phyloP scores from a whole-genome alignment of 1,139 yeast species.

The Yamadazyma blattariae region DNA sequence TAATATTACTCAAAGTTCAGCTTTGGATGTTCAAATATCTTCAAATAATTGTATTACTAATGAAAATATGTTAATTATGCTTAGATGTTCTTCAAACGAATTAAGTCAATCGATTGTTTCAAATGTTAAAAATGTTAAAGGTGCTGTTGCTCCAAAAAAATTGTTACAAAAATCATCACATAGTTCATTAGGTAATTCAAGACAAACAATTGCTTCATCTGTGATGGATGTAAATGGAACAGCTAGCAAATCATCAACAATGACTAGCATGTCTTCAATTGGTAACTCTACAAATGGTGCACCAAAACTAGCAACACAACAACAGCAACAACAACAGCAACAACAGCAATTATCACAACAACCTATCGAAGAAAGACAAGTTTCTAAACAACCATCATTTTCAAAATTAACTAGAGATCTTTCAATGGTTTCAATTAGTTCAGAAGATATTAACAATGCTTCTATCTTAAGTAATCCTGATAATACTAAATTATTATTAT shows the following conservation, averaged over 20 bases:
- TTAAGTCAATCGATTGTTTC: slow-evolving; percentile 24
- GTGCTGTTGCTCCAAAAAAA: slow-evolving; percentile 18
- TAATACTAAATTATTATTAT: slow-evolving; percentile 17
- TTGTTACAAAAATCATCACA: slow-evolving; percentile 18
- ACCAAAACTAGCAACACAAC: neutral
- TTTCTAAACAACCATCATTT: neutral
- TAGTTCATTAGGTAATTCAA: slow-evolving; percentile 22
- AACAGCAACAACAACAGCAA: neutral
- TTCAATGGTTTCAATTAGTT: slow-evolving; percentile 16
- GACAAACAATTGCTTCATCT: slow-evolving; percentile 36
- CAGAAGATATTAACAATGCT: slow-evolving; percentile 19
- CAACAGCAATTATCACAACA: neutral
- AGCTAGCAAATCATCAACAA: slow-evolving; percentile 34
- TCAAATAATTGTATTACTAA: slow-evolving; percentile 30
- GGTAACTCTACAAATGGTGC: neutral
- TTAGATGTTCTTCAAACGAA: slow-evolving; percentile 32
- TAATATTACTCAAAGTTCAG: slow-evolving; percentile 33
- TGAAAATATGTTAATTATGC: slow-evolving; percentile 28
- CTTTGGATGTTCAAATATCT: slow-evolving; percentile 39
- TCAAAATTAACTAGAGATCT: slow-evolving; percentile 11
- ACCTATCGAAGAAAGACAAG: too few species aligned
- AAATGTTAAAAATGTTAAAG: slow-evolving; percentile 28
- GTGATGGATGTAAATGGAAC: slow-evolving; percentile 24
- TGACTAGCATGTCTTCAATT: slow-evolving; percentile 30
- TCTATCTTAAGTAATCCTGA: slow-evolving; percentile 24